Conservation (phyloP, 2,329 filamentous ascomycete species). For the Zymoseptoria passerinii region DNA sequence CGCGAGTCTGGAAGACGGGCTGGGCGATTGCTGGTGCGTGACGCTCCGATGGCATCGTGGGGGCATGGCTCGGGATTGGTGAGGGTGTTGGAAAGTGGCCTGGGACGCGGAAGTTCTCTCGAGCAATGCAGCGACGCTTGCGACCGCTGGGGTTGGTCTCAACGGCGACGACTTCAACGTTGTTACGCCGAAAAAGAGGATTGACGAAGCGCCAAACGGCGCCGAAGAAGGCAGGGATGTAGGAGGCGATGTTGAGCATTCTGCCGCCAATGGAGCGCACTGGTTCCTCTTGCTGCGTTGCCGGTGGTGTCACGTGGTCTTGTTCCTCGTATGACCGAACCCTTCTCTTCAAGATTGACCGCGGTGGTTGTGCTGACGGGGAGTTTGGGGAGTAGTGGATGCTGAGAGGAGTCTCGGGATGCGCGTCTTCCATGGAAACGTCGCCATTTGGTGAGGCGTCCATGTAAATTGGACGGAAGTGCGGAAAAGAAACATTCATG, state of each 20-base stretch:
- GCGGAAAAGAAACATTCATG: not conserved
- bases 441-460: not conserved
- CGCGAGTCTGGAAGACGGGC: not conserved
- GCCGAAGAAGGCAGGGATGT: not conserved
- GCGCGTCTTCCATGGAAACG: not conserved
- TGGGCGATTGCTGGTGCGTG: slow-evolving; percentile 1
- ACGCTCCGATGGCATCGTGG: slow-evolving; percentile 1
- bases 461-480: not conserved
- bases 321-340: not conserved
- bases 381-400: not conserved
- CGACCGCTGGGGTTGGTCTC: slow-evolving; percentile 5
- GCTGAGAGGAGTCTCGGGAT: not conserved
- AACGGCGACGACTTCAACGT: slow-evolving; percentile 10
- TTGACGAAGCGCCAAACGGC: not conserved
- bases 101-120: slow-evolving; percentile 3
- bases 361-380: not conserved
- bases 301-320: not conserved
- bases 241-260: not conserved
- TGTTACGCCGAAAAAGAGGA: not conserved
- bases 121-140: slow-evolving; percentile 15
- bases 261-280: not conserved
- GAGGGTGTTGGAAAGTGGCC: not conserved
- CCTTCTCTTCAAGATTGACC: not conserved
- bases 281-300: not conserved
- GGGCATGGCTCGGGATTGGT: slow-evolving; percentile 1